phyloP scores from a whole-genome alignment of 352 stramenopile species.

The Thalassiosira hispida region DNA sequence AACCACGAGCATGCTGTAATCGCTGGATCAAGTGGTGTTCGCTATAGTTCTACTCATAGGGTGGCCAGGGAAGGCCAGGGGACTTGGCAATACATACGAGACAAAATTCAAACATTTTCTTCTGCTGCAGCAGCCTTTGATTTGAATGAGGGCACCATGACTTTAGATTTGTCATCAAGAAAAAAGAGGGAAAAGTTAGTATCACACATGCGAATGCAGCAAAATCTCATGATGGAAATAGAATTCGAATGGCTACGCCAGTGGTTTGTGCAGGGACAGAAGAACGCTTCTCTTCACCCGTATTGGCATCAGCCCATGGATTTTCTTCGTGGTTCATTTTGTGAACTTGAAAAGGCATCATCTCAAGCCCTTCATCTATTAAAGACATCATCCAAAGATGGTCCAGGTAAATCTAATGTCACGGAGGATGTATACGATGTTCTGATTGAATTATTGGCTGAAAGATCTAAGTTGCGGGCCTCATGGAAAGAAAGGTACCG shows the following conservation, averaged over 20 bases:
- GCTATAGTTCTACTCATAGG: slow-evolving; percentile 85
- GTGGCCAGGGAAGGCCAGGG: slow-evolving; percentile 71
- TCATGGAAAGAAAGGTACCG: slow-evolving; percentile 57
- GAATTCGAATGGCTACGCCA: slow-evolving; percentile 85
- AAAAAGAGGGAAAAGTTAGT: slow-evolving; percentile 46
- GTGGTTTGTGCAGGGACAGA: slow-evolving; percentile 78
- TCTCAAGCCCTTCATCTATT: slow-evolving; percentile 32
- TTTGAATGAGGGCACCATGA: slow-evolving; percentile 4
- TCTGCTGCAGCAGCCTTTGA: slow-evolving; percentile 18
- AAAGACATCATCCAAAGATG: slow-evolving; percentile 20
- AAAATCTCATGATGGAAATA: slow-evolving; percentile 72
- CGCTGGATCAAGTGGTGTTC: slow-evolving; percentile 67
- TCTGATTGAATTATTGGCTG: slow-evolving; percentile 62
- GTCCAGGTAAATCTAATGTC: slow-evolving; percentile 17
- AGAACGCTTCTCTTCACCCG: slow-evolving; percentile 61
- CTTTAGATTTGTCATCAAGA: slow-evolving; percentile 23
- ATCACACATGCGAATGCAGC: slow-evolving; percentile 53
- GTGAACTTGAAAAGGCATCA: slow-evolving; percentile 42
- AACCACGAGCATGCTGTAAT: slow-evolving; percentile 88
- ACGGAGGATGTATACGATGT: slow-evolving; percentile 66
- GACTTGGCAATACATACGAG: slow-evolving; percentile 74
- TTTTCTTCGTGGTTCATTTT: slow-evolving; percentile 48
- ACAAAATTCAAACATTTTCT: slow-evolving; percentile 48
- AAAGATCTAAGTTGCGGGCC: slow-evolving; percentile 43
- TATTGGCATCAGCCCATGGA: slow-evolving; percentile 72